Evolutionary conservation across 192 early-diverging fungal species (phyloP).

Genomic region (Entophlyctis luteolus): DNA sequence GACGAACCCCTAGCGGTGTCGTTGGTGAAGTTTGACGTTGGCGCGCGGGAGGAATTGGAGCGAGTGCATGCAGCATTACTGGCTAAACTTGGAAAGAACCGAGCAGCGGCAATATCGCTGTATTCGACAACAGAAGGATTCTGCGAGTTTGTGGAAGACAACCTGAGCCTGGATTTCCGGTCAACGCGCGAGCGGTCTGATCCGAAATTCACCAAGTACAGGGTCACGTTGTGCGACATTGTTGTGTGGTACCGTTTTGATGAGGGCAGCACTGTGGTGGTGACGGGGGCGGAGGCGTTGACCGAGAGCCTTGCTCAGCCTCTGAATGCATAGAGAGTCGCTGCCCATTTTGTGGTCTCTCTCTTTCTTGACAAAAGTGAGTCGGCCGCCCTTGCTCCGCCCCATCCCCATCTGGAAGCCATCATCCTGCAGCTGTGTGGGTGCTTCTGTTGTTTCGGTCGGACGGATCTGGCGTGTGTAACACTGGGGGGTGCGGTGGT

Average conservation of each 20-base stretch:
- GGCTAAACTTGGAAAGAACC: background rate
- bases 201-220: constrained; percentile 17
- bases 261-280: background rate
- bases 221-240: constrained; percentile 18
- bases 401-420: too few species aligned
- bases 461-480: too few species aligned
- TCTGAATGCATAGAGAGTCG: background rate
- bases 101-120: background rate
- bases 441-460: too few species aligned
- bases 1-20: constrained; percentile 6
- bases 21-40: background rate
- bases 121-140: background rate
- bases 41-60: background rate
- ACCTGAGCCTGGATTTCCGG: constrained; percentile 18
- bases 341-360: too few species aligned
- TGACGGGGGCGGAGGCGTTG: constrained; percentile 1
- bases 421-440: too few species aligned
- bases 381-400: too few species aligned
- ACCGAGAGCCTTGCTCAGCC: background rate
- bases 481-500: too few species aligned
- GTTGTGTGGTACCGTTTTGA: constrained; percentile 6
- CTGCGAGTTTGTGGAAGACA: constrained; percentile 12
- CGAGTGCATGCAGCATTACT: background rate
- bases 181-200: constrained; percentile 12
- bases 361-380: too few species aligned